Conservation (phyloP, 371 early-diverging fungal genomes). For the Capillidium heterosporum region DNA sequence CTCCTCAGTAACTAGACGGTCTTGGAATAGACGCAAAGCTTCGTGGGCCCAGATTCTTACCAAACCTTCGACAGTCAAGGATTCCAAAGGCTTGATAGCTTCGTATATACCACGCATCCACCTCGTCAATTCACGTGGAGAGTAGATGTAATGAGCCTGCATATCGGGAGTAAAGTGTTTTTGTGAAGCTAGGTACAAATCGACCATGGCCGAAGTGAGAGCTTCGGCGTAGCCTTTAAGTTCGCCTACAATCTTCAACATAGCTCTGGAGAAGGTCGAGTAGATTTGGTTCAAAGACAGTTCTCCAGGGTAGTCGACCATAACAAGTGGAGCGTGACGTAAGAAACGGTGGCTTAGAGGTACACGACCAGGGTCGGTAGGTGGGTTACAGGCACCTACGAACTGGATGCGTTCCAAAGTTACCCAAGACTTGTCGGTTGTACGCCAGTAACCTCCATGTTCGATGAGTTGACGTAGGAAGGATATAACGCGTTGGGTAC, state of each 20-base stretch:
- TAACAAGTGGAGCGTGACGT: conserved; percentile 87
- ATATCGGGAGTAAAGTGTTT: conserved; percentile 84
- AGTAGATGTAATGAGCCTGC: conserved; percentile 97
- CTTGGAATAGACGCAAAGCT: conserved; percentile 93
- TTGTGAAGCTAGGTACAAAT: conserved; percentile 81
- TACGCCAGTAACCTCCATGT: conserved; percentile 92
- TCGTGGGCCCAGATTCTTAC: conserved; percentile 96
- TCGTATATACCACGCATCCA: conserved; percentile 97
- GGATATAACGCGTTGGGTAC: conserved; percentile 93
- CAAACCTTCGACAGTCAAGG: conserved; percentile 64
- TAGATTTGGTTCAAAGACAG: conserved; percentile 89
- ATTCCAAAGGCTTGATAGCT: conserved; percentile 73
- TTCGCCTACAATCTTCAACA: conserved; percentile 86
- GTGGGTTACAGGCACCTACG: conserved; percentile 98
- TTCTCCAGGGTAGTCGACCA: conserved; percentile 96
- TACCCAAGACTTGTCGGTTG: conserved; percentile 83
- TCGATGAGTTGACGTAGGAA: conserved; percentile 91
- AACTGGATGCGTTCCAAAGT: conserved; percentile 89
- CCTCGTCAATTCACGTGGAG: conserved; percentile 95
- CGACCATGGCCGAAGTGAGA: conserved; percentile 93
- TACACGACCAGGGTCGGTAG: conserved; percentile 96
- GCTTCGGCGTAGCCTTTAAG: conserved; percentile 83
- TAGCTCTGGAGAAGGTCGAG: conserved; percentile 77
- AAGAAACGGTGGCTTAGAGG: conserved; percentile 89
- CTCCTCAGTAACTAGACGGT: conserved; percentile 78